These are phyloP conservation scores for Trifolium repens DNA, from an alignment of 306 rosid genomes.

Conservation along the genomic window DNA sequence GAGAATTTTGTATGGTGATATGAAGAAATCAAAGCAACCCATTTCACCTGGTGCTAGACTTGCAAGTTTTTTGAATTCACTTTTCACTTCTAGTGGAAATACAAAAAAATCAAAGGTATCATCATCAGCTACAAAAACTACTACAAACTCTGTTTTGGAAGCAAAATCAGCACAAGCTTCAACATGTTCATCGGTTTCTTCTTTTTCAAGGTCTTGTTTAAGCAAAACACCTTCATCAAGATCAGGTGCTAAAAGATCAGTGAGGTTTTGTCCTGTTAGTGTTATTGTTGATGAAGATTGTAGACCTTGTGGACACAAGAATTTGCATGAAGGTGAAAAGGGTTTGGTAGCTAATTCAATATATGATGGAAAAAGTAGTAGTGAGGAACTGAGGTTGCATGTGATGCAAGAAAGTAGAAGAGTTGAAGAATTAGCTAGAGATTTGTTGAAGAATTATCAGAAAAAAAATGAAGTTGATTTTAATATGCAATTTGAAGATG, in stretches of 20 bases:
- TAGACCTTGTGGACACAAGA: conserved; percentile 82
- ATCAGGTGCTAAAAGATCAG: conserved; percentile 72
- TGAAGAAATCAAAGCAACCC: conserved; percentile 89
- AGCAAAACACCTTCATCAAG: conserved; percentile 83
- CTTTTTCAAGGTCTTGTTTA: conserved; percentile 88
- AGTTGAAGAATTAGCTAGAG: conserved; percentile 68
- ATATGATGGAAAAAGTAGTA: conserved; percentile 33
- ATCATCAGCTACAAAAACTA: conserved; percentile 1
- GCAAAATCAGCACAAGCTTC: conserved; percentile 44
- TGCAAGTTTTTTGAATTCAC: conserved; percentile 83
- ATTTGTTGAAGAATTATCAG: conserved; percentile 62
- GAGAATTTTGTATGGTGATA: conserved; percentile 74
- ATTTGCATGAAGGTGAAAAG: conserved; percentile 44
- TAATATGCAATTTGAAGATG: conserved; percentile 54
- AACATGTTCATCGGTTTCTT: conserved; percentile 83
- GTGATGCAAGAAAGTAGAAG: conserved; percentile 60
- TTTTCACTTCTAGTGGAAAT: conserved; percentile 70
- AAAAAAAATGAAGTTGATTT: conserved; percentile 46
- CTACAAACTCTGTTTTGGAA: conserved; percentile 20
- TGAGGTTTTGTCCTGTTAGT: conserved; percentile 85
- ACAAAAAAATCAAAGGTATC: conserved; percentile 64
- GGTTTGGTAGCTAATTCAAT: conserved; percentile 33
- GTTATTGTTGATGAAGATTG: conserved; percentile 86
- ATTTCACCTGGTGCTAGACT: conserved; percentile 86
- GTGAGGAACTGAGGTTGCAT: conserved; percentile 52